A percentile compares a stretch with the other conserved stretches of the same genome.
These are phyloP conservation scores for Aspergillus carbonarius DNA, from an alignment of 2,329 filamentous ascomycete species.

Conservation along the genomic window DNA sequence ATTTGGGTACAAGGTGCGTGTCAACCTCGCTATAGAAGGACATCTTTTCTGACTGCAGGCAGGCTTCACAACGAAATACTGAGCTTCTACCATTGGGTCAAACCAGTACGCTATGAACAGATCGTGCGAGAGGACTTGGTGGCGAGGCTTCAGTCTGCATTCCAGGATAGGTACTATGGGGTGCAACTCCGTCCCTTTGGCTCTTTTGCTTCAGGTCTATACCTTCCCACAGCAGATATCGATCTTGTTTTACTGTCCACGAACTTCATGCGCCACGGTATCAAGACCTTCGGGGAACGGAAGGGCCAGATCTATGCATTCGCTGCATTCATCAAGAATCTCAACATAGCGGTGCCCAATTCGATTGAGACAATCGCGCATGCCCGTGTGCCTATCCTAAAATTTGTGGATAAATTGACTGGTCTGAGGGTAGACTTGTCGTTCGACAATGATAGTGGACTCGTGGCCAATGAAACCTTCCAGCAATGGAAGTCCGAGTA, in stretches of 20 bases:
- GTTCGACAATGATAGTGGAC: conserved; percentile 85
- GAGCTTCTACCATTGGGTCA: conserved; percentile 84
- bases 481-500: conserved; percentile 73
- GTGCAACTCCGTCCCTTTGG: conserved; percentile 75
- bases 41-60: conserved; percentile 16
- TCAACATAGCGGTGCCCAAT: conserved; percentile 57
- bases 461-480: conserved; percentile 79
- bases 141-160: conserved; percentile 61
- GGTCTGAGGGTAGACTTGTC: conserved; percentile 87
- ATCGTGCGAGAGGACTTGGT: conserved; percentile 72
- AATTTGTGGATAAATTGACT: conserved; percentile 77
- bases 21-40: neutral
- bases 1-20: conserved; percentile 36
- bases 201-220: conserved; percentile 85
- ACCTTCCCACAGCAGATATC: conserved; percentile 82
- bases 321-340: conserved; percentile 56
- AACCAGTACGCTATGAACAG: conserved; percentile 74
- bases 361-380: conserved; percentile 67
- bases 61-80: conserved; percentile 87
- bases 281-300: conserved; percentile 51
- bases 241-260: conserved; percentile 78
- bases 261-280: conserved; percentile 56
- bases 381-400: conserved; percentile 88
- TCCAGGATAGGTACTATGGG: conserved; percentile 59
- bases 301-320: conserved; percentile 62